Percentiles rank a stretch among this genome's conserved stretches.
Evolutionary conservation across 176 grass and related monocot genomes (phyloP).

Genomic region (Musa beccarii): DNA sequence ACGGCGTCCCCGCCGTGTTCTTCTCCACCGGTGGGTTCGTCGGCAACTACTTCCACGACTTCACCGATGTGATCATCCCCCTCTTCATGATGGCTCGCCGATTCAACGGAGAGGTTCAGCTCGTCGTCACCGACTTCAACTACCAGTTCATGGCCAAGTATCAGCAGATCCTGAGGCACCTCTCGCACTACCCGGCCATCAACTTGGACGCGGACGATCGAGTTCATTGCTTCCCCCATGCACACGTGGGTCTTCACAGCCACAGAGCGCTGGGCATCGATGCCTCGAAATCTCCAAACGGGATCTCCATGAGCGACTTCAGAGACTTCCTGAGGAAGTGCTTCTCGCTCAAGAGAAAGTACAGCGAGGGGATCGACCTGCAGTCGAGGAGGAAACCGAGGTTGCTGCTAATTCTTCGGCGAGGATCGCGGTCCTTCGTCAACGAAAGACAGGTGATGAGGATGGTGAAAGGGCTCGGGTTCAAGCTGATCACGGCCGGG

Average conservation of each 20-base stretch:
- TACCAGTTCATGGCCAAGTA: constrained; percentile 31
- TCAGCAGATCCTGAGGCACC: constrained; percentile 15
- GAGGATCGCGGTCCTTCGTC: constrained; percentile 46
- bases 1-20: constrained; percentile 24
- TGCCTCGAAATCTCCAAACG: constrained; percentile 18
- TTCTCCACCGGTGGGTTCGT: constrained; percentile 33
- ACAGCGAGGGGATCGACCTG: not conserved
- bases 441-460: constrained; percentile 50
- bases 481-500: constrained; percentile 45
- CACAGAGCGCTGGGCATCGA: constrained; percentile 29
- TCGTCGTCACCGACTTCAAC: constrained; percentile 28
- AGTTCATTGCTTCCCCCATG: constrained; percentile 29
- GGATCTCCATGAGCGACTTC: constrained; percentile 30
- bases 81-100: constrained; percentile 25
- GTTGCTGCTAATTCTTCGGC: constrained; percentile 44
- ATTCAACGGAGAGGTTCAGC: constrained; percentile 21
- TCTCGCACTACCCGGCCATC: constrained; percentile 22
- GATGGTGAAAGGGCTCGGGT: constrained; percentile 31
- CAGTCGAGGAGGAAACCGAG: constrained; percentile 22
- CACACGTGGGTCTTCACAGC: constrained; percentile 18
- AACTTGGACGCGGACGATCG: constrained; percentile 25
- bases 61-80: constrained; percentile 33
- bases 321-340: constrained; percentile 26
- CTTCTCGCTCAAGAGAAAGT: constrained; percentile 24
- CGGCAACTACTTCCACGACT: constrained; percentile 34